Conservation (phyloP, 257 asterid species). For the Euphrasia confusa region DNA sequence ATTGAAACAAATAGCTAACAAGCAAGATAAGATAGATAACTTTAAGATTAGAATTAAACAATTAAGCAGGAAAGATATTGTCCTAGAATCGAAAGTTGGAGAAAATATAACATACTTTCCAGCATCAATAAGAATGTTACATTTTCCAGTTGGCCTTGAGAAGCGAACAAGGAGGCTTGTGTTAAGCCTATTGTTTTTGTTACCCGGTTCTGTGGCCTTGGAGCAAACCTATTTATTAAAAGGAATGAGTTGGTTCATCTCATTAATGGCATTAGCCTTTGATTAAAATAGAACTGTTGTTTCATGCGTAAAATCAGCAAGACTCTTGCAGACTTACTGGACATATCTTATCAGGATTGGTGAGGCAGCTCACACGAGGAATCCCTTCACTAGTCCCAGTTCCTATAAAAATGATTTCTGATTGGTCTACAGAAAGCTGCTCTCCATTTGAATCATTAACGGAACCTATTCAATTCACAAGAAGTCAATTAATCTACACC, state of each 20-base stretch:
- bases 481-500: background rate
- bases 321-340: conserved; percentile 42
- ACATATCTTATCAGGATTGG: conserved; percentile 65
- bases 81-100: background rate
- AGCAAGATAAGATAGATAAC: too few species aligned
- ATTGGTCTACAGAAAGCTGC: conserved; percentile 34
- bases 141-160: conserved; percentile 47
- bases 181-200: conserved; percentile 80
- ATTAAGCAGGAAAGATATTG: too few species aligned
- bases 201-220: conserved; percentile 77
- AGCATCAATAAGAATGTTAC: conserved; percentile 86
- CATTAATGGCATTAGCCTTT: conserved; percentile 12
- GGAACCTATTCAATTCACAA: conserved; percentile 38
- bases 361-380: conserved; percentile 99
- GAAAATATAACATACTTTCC: conserved; percentile 74
- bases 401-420: conserved; percentile 80
- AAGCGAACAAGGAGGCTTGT: conserved; percentile 83
- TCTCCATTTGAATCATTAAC: conserved; percentile 31
- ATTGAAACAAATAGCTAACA: too few species aligned
- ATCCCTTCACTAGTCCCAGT: conserved; percentile 99
- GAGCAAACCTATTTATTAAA: conserved; percentile 61
- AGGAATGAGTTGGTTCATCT: conserved; percentile 9
- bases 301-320: conserved; percentile 6
- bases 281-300: background rate
- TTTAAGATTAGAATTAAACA: too few species aligned